Evolutionary conservation across 2,329 filamentous ascomycete genomes (phyloP).

Genomic region (Gyromitra esculenta): DNA sequence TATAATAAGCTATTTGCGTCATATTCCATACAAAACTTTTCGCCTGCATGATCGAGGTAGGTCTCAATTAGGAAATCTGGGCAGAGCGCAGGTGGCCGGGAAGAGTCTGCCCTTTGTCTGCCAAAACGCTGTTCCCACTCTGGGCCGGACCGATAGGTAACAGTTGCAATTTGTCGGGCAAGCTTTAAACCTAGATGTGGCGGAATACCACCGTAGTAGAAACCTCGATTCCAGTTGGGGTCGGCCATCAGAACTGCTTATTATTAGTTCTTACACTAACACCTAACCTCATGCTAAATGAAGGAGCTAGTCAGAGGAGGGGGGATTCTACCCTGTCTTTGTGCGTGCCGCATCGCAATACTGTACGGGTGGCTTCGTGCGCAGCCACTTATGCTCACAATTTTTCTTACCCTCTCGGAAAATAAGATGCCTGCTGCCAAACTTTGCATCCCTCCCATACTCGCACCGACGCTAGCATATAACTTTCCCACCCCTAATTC

Average conservation of each 20-base stretch:
- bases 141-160: slow-evolving; percentile 94
- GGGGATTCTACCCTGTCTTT: slow-evolving; percentile 72
- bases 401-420: slow-evolving; percentile 79
- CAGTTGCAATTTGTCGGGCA: slow-evolving; percentile 94
- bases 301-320: not conserved
- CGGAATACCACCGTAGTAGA: slow-evolving; percentile 88
- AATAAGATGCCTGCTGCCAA: slow-evolving; percentile 86
- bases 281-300: not conserved
- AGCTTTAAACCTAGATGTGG: slow-evolving; percentile 98
- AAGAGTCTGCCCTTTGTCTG: slow-evolving; percentile 82
- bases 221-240: slow-evolving; percentile 93
- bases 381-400: slow-evolving; percentile 92
- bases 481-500: slow-evolving; percentile 77
- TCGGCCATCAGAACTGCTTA: slow-evolving; percentile 93
- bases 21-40: slow-evolving; percentile 97
- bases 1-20: slow-evolving; percentile 96
- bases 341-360: slow-evolving; percentile 97
- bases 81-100: slow-evolving; percentile 89
- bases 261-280: slow-evolving; percentile 38
- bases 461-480: slow-evolving; percentile 91
- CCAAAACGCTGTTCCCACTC: slow-evolving; percentile 98
- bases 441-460: slow-evolving; percentile 99
- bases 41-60: slow-evolving; percentile 95
- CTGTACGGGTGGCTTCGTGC: slow-evolving; percentile 96
- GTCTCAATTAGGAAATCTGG: slow-evolving; percentile 98